phyloP scores from a whole-genome alignment of 306 rosid genomes.

The Trifolium dubium region DNA sequence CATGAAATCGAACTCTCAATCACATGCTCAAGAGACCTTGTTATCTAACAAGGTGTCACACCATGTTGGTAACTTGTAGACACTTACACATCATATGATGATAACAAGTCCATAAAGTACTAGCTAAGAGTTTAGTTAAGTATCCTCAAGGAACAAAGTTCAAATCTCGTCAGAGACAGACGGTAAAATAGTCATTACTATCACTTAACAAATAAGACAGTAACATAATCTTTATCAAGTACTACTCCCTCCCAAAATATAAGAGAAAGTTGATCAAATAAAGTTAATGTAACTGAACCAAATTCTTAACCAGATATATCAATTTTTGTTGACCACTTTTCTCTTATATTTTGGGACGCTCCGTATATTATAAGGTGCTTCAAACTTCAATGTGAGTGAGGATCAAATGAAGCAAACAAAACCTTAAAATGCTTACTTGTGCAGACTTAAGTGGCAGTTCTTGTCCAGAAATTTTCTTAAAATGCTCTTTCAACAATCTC shows the following conservation, averaged over 20 bases:
- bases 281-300: no score
- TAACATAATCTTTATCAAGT: no score
- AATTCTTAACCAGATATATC: no score
- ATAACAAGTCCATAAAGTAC: background rate
- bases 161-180: background rate
- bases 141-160: background rate
- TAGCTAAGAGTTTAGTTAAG: background rate
- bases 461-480: slow-evolving; percentile 73
- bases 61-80: background rate
- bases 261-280: no score
- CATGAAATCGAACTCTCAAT: no score
- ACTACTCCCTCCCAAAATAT: no score
- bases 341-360: no score
- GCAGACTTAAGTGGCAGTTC: slow-evolving; percentile 82
- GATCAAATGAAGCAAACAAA: background rate
- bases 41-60: background rate
- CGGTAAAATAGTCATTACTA: background rate
- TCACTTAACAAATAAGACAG: no score
- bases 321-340: no score
- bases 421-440: slow-evolving; percentile 53
- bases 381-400: slow-evolving; percentile 8
- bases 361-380: background rate
- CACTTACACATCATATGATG: background rate
- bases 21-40: no score
- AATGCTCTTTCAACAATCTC: slow-evolving; percentile 92